Conservation (phyloP, 176 grass and related monocot genomes). For the Carex kokanica region DNA sequence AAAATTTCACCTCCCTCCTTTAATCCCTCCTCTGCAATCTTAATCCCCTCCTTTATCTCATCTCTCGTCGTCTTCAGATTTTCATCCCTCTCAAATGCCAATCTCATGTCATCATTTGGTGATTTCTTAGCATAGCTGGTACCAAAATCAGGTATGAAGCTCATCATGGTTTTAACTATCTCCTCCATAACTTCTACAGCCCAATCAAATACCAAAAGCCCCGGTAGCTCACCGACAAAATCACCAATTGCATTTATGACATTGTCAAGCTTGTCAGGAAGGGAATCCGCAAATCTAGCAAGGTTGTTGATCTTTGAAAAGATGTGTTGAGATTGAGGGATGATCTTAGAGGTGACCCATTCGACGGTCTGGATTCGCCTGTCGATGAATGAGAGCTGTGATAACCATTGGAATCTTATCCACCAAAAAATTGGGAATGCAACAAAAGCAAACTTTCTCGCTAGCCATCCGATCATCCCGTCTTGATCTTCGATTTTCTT, state of each 20-base stretch:
- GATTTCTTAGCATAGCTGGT: not conserved
- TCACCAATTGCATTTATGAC: constrained; percentile 8
- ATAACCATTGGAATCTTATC: constrained; percentile 15
- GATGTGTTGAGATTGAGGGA: not conserved
- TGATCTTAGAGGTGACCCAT: constrained; percentile 1
- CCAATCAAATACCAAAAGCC: constrained; percentile 2
- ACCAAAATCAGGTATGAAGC: constrained; percentile 9
- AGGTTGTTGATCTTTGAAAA: constrained; percentile 14
- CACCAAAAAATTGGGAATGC: constrained; percentile 1
- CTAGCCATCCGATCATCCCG: constrained; percentile 10
- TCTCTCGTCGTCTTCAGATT: not conserved
- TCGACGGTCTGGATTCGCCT: constrained; percentile 15
- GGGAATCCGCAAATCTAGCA: constrained; percentile 14
- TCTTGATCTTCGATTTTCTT: constrained; percentile 22
- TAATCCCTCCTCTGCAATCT: not conserved
- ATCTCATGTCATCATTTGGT: not conserved
- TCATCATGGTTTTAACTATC: constrained; percentile 1
- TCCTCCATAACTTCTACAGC: not conserved
- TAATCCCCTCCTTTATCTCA: constrained; percentile 6
- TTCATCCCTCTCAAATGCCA: not conserved
- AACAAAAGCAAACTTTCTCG: constrained; percentile 9
- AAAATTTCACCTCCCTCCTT: not conserved
- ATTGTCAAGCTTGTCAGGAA: constrained; percentile 17
- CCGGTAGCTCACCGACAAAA: not conserved
- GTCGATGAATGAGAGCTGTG: constrained; percentile 24